Evolutionary conservation across 352 stramenopile species (phyloP).

Genomic region (Globisporangium middletonii): DNA sequence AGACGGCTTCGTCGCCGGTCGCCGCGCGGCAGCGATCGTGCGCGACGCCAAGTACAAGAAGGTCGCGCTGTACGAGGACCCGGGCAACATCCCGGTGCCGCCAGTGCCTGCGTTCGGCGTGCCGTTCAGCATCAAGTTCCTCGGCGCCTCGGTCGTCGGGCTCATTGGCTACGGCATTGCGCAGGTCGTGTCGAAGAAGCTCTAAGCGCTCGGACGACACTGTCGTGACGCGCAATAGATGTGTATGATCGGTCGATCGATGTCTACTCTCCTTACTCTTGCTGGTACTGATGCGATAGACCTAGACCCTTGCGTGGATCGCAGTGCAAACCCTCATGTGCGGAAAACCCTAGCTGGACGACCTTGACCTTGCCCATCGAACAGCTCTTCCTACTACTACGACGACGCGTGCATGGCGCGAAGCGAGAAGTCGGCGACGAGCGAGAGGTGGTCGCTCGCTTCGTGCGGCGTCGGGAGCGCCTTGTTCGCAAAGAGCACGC

Average conservation of each 20-base stretch:
- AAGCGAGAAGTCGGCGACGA: conserved; percentile 60
- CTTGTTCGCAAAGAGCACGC: conserved; percentile 37
- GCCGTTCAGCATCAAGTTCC: conserved; percentile 58
- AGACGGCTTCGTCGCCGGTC: conserved; percentile 81
- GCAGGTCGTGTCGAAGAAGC: conserved; percentile 46
- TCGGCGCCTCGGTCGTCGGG: conserved; percentile 42
- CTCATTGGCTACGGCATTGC: conserved; percentile 54
- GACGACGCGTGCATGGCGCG: conserved; percentile 2
- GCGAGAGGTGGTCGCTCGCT: conserved; percentile 60
- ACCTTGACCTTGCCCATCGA: not conserved
- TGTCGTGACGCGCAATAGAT: not conserved
- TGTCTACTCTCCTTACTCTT: not conserved
- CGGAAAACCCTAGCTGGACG: too few relatives aligned
- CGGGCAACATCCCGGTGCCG: conserved; percentile 69
- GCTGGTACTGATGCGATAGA: too few relatives aligned
- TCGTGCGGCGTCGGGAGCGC: conserved; percentile 47
- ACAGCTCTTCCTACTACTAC: not conserved
- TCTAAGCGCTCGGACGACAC: conserved; percentile 16
- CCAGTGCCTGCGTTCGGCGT: conserved; percentile 68
- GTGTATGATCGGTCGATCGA: not conserved
- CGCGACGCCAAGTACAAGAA: conserved; percentile 68
- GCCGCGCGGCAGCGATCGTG: conserved; percentile 69
- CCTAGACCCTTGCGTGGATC: too few relatives aligned
- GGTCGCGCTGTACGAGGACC: conserved; percentile 77
- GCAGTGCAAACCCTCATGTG: too few relatives aligned